Evolutionary conservation across 176 grass and related monocot species (phyloP), one percentile per base, ranked within the genome.

Genomic region (Zizania latifolia): DNA sequence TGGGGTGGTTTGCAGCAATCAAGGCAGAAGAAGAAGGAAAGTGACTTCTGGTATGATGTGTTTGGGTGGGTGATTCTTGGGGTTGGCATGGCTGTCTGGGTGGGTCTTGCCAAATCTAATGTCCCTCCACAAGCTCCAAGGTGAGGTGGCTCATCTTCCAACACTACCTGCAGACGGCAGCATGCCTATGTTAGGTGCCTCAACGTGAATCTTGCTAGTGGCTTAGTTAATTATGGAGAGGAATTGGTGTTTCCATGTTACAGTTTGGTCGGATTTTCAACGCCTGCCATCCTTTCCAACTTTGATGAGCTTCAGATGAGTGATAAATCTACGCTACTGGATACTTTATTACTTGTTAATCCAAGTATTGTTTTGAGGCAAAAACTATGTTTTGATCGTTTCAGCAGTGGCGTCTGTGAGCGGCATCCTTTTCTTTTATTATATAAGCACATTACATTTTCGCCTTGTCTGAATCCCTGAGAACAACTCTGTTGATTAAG

Each of bases 21-120:
- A 29, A 90, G 82, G 77, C 89, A 76, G 74, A 87, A 88, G 65
- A 94, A 90, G 37, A 82, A 81, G 89, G 62, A 76, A 48, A 90
- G 27, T 36, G 91, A 93, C 30, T 75, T 96, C 31, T 86, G 84
- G 76, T 96, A 92, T 54, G 89, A 91, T 73, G 34, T 89, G 8
- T 57, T 70, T 68, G 89, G 92, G 16, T 96, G 92, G 92, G 89
- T 85, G 40, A 86, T 96, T 65, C 89, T 96, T 50, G 76, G 61
- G 8, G 30, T 40, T 43, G 83, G 92, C 50, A 76, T 92, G 35
- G 60, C 50, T 66, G 81, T 30, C 40, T 92, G 80, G 88, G 17
- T 92, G 26, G 73, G 62, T 35, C 68, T 92, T 68, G 72, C 86
- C 17, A 96, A 86, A 82, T 61, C 62, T 58, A 32, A 77, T 34